phyloP scores from a whole-genome alignment of 1,284 basidiomycete species.

The Leccinum olivaceoglutinosum region DNA sequence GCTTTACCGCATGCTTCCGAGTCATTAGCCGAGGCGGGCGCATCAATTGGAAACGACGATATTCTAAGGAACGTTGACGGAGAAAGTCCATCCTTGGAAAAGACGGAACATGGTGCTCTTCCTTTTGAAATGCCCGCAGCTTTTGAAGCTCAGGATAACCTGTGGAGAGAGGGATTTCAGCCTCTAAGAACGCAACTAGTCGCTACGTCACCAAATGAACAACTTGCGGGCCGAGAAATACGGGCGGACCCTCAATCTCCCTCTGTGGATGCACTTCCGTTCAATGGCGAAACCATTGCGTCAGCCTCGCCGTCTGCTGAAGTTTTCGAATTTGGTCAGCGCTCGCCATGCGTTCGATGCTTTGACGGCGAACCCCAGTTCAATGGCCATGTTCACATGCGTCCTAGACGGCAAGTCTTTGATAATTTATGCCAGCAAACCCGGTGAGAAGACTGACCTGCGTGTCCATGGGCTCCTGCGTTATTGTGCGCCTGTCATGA shows the following conservation, averaged over 20 bases:
- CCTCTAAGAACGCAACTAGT: background rate
- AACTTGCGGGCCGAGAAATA: background rate
- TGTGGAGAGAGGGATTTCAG: background rate
- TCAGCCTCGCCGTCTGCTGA: background rate
- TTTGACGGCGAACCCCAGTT: background rate
- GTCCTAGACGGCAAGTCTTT: too few species aligned
- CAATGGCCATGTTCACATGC: too few species aligned
- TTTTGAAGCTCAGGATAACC: background rate
- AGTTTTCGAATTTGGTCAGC: background rate
- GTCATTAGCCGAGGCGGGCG: background rate
- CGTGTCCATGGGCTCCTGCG: too few species aligned
- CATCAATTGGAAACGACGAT: background rate
- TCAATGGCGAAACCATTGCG: background rate
- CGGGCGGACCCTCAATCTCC: background rate
- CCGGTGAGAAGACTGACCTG: too few species aligned
- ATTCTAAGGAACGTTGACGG: slow-evolving; percentile 7
- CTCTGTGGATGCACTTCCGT: background rate
- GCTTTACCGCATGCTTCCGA: background rate
- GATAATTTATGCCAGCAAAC: too few species aligned
- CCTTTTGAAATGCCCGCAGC: background rate
- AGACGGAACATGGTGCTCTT: background rate
- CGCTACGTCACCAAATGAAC: background rate
- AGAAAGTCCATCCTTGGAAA: background rate
- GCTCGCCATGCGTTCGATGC: background rate
- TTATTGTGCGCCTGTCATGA: too few species aligned